phyloP scores from a whole-genome alignment of 768 basidiomycete genomes.

The Steccherinum ochraceum region DNA sequence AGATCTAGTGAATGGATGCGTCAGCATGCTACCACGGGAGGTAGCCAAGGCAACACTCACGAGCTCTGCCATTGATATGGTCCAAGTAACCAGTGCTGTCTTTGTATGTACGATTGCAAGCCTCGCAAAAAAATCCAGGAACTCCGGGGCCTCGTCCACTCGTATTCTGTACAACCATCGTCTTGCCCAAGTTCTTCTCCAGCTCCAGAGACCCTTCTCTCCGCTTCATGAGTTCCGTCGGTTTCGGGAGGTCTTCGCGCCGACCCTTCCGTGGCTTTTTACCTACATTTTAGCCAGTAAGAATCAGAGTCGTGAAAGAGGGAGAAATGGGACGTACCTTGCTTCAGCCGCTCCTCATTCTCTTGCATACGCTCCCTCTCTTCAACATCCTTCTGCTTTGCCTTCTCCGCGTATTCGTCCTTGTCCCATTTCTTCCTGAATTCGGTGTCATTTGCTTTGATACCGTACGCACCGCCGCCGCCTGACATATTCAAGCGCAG shows the following conservation, averaged over 20 bases:
- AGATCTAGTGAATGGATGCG: constrained; percentile 47
- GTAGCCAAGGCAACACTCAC: constrained; percentile 42
- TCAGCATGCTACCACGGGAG: constrained; percentile 6
- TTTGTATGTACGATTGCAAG: constrained; percentile 88
- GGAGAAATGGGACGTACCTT: constrained; percentile 44
- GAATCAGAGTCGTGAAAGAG: not conserved
- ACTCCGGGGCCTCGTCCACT: constrained; percentile 82
- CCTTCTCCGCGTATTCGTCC: constrained; percentile 81
- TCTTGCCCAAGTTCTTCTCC: constrained; percentile 93
- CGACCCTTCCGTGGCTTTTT: constrained; percentile 70
- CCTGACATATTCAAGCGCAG: constrained; percentile 19
- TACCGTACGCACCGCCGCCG: constrained; percentile 25
- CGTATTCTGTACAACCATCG: constrained; percentile 85
- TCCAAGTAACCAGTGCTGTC: constrained; percentile 93
- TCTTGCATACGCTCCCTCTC: constrained; percentile 80
- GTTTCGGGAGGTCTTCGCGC: constrained; percentile 81
- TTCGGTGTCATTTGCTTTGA: constrained; percentile 54
- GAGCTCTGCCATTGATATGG: constrained; percentile 90
- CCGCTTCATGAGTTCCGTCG: constrained; percentile 89
- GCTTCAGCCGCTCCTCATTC: constrained; percentile 77
- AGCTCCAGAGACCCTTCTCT: constrained; percentile 82
- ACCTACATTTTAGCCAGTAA: constrained; percentile 38
- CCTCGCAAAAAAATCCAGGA: constrained; percentile 91
- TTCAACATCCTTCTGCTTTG: constrained; percentile 74
- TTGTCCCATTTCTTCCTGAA: constrained; percentile 94